Conservation (phyloP, 2,329 filamentous ascomycete species). For the Sporothrix mexicana region DNA sequence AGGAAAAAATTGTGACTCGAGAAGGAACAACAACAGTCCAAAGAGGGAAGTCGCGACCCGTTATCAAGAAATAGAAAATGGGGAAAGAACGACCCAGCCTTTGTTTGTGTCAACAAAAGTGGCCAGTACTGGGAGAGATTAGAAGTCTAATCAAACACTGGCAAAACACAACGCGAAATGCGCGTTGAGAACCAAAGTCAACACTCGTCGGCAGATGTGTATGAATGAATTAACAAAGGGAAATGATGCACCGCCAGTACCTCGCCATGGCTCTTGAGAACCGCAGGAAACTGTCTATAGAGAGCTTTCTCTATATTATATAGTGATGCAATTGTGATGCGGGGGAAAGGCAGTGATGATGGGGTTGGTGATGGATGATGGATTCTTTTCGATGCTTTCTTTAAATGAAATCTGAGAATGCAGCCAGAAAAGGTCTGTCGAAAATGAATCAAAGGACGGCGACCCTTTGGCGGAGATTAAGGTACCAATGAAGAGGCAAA, state of each 20-base stretch:
- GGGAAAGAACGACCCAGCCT: neutral
- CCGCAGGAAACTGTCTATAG: neutral
- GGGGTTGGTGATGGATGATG: neutral
- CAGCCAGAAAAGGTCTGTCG: too few species aligned
- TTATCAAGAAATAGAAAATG: neutral
- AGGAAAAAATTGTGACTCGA: neutral
- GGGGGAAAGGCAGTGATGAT: too few species aligned
- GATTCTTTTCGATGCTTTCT: neutral
- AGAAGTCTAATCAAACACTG: neutral
- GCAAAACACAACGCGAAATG: conserved; percentile 10
- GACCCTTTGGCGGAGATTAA: too few species aligned
- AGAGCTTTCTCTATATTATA: conserved; percentile 11
- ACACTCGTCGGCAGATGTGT: conserved; percentile 31
- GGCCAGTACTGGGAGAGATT: neutral
- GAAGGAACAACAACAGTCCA: neutral
- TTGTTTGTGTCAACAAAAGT: neutral
- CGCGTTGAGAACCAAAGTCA: conserved; percentile 34
- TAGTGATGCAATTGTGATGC: too few species aligned
- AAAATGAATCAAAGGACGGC: too few species aligned
- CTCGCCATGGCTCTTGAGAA: too few species aligned
- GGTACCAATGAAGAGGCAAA: too few species aligned
- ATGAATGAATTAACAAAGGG: neutral
- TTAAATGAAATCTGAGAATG: too few species aligned
- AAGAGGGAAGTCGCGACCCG: neutral
- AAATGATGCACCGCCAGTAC: neutral